phyloP scores from a whole-genome alignment of 306 rosid genomes.

The Elaeagnus macrophylla region DNA sequence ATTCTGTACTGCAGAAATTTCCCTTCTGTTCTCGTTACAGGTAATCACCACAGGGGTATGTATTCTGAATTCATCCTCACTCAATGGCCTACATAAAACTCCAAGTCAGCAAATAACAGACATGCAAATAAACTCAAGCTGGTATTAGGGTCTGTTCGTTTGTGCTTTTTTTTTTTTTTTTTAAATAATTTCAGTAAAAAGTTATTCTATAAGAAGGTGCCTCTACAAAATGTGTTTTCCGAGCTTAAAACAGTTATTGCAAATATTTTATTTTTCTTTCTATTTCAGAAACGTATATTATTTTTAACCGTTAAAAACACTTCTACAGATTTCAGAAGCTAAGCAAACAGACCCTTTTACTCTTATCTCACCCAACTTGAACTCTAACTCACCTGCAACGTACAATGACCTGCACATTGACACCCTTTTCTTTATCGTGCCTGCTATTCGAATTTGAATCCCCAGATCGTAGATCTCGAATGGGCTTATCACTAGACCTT shows the following conservation, averaged over 20 bases:
- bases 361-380: conserved; percentile 12
- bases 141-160: neutral
- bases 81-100: conserved; percentile 65
- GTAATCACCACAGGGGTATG: conserved; percentile 94
- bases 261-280: too few species aligned
- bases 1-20: conserved; percentile 77
- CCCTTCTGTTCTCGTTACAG: conserved; percentile 70
- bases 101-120: conserved; percentile 16
- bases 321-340: too few species aligned
- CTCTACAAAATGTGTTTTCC: too few species aligned
- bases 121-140: neutral
- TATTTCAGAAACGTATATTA: too few species aligned
- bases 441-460: conserved; percentile 72
- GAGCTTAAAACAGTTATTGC: too few species aligned
- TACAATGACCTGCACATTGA: conserved; percentile 92
- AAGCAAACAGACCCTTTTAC: too few species aligned
- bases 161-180: too few species aligned
- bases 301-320: too few species aligned
- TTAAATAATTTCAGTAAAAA: too few species aligned
- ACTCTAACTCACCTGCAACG: conserved; percentile 76
- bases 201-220: too few species aligned
- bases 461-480: conserved; percentile 92
- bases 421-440: conserved; percentile 89
- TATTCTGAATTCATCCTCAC: conserved; percentile 75
- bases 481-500: conserved; percentile 68